phyloP scores from a whole-genome alignment of 2,329 filamentous ascomycete species.

The Nemania serpens region DNA sequence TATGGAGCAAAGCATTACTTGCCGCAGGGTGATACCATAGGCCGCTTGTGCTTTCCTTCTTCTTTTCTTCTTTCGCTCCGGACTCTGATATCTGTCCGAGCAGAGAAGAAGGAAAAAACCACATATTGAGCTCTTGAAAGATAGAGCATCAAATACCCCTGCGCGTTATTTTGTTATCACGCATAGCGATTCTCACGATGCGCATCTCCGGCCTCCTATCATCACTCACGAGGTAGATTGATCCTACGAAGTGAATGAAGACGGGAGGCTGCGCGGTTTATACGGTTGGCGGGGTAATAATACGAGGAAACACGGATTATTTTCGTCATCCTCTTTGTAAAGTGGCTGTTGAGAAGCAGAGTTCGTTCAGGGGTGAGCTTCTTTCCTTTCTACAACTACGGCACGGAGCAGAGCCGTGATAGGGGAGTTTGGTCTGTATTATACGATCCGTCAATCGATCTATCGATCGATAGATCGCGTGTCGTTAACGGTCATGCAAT shows the following conservation, averaged over 20 bases:
- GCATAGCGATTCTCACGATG: neutral
- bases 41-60: constrained; percentile 21
- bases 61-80: constrained; percentile 5
- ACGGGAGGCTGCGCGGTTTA: neutral
- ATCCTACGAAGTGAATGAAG: neutral
- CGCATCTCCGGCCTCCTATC: constrained; percentile 1
- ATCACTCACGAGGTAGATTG: neutral
- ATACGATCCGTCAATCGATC: neutral
- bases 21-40: constrained; percentile 31
- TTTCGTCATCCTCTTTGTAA: neutral
- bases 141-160: constrained; percentile 20
- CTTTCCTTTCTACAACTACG: neutral
- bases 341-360: neutral
- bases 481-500: constrained; percentile 14
- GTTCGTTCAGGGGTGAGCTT: neutral
- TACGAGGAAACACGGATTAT: neutral
- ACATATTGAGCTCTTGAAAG: constrained; percentile 25
- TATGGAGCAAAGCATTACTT: constrained; percentile 14
- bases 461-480: constrained; percentile 6
- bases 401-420: neutral
- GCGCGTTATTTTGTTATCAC: constrained; percentile 4
- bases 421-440: neutral
- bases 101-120: neutral
- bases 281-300: neutral
- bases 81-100: constrained; percentile 1